phyloP scores from a whole-genome alignment of 2,329 filamentous ascomycete species.

The Teratosphaeria gauchensis region DNA sequence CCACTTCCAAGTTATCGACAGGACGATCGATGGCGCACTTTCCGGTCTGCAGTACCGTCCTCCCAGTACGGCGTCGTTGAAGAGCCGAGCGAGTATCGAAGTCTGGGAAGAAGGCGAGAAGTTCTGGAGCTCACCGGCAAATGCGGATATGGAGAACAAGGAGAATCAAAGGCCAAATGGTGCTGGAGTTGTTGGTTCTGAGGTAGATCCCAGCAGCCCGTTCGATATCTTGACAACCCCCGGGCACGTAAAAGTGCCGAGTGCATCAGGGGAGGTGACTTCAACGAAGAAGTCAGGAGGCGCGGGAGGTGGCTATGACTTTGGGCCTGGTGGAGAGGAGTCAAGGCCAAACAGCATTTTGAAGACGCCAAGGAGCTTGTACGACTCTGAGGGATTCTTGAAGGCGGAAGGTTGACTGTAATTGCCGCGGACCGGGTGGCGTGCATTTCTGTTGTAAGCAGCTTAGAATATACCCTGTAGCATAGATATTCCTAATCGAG shows the following conservation, averaged over 20 bases:
- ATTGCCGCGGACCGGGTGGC: conserved; percentile 4
- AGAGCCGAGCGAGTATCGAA: conserved; percentile 11
- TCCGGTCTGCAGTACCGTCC: conserved; percentile 14
- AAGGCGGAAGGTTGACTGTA: neutral
- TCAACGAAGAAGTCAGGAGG: neutral
- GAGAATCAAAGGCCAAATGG: neutral
- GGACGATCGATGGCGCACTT: conserved; percentile 17
- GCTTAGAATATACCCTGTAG: neutral
- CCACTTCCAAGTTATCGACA: conserved; percentile 12
- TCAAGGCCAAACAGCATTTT: conserved; percentile 1
- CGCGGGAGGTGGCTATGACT: neutral
- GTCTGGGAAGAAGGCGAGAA: conserved; percentile 27
- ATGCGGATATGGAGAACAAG: neutral
- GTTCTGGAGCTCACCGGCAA: conserved; percentile 13
- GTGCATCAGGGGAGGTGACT: neutral
- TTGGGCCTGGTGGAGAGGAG: neutral
- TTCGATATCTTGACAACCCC: neutral
- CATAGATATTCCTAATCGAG: neutral
- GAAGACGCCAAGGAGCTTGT: conserved; percentile 37
- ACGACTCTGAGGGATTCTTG: conserved; percentile 34
- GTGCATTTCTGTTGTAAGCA: neutral
- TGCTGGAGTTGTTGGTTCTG: neutral
- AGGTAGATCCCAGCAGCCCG: neutral
- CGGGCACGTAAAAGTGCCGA: neutral
- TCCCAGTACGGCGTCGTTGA: conserved; percentile 6